These are phyloP conservation scores for Tulasnella calospora DNA, from an alignment of 768 basidiomycete species.

Conservation along the genomic window DNA sequence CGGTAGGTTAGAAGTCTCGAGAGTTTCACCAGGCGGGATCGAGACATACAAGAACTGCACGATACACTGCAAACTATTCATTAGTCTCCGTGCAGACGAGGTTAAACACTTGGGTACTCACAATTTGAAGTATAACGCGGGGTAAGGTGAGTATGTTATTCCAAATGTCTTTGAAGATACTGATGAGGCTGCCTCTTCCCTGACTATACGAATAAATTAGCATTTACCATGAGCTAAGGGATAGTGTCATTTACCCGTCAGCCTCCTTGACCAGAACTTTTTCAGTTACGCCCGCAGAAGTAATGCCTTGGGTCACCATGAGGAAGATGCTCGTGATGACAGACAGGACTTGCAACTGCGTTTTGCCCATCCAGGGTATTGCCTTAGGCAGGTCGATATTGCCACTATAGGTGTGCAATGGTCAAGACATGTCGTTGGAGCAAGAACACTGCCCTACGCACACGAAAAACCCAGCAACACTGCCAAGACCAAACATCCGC, in stretches of 20 bases:
- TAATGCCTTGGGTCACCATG: conserved; percentile 58
- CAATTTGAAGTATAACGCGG: conserved; percentile 69
- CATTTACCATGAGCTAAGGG: not conserved
- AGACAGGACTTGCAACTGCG: conserved; percentile 76
- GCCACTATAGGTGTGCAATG: conserved; percentile 49
- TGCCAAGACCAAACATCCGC: conserved; percentile 82
- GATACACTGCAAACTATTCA: conserved; percentile 48
- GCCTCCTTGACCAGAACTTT: conserved; percentile 55
- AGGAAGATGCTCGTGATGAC: conserved; percentile 68
- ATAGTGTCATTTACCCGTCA: conserved; percentile 32
- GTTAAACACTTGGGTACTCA: conserved; percentile 42
- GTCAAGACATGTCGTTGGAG: not conserved
- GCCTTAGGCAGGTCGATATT: conserved; percentile 67
- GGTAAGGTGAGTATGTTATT: conserved; percentile 65
- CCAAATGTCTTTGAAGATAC: conserved; percentile 62
- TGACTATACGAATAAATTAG: not conserved
- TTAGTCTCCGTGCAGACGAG: not conserved
- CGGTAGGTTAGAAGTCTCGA: not conserved
- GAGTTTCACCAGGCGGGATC: not conserved
- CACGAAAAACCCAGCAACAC: conserved; percentile 85
- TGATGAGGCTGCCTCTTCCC: conserved; percentile 37
- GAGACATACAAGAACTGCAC: conserved; percentile 74
- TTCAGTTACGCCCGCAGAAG: conserved; percentile 49
- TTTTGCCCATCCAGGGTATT: conserved; percentile 70
- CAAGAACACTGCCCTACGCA: conserved; percentile 40